Conservation (phyloP, 305 asterid species). For the Ilex paraguariensis region DNA sequence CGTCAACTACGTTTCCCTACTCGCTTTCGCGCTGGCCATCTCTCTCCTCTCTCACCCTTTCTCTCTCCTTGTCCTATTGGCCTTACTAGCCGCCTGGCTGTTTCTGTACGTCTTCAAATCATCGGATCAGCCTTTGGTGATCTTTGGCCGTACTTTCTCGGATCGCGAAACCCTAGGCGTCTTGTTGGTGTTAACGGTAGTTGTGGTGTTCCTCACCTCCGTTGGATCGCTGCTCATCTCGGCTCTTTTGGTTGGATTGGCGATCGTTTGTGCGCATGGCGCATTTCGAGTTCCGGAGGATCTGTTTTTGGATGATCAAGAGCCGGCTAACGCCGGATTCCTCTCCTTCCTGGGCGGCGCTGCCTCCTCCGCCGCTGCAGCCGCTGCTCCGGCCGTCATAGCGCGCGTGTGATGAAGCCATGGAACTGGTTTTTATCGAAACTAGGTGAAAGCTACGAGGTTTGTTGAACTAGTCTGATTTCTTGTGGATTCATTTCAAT, state of each 20-base stretch:
- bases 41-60: slow-evolving; percentile 62
- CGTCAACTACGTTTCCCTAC: slow-evolving; percentile 46
- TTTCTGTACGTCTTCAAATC: slow-evolving; percentile 50
- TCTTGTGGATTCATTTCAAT: too few species aligned
- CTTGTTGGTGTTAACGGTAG: slow-evolving; percentile 40
- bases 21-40: slow-evolving; percentile 45
- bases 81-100: slow-evolving; percentile 59
- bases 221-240: slow-evolving; percentile 64
- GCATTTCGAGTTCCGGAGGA: slow-evolving; percentile 66
- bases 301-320: slow-evolving; percentile 59
- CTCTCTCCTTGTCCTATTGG: slow-evolving; percentile 43
- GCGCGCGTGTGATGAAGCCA: slow-evolving; percentile 29
- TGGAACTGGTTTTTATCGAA: too few species aligned
- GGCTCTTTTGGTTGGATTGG: slow-evolving; percentile 47
- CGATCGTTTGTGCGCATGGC: slow-evolving; percentile 53
- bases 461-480: background rate
- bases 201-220: slow-evolving; percentile 63
- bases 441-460: background rate
- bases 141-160: slow-evolving; percentile 47
- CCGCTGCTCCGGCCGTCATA: slow-evolving; percentile 42
- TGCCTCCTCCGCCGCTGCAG: slow-evolving; percentile 50
- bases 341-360: slow-evolving; percentile 57
- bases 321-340: slow-evolving; percentile 45
- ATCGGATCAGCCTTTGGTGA: slow-evolving; percentile 54
- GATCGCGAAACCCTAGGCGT: slow-evolving; percentile 52